Evolutionary conservation across 2,329 filamentous ascomycete species (phyloP).

Genomic region (Gliomastix tumulicola): DNA sequence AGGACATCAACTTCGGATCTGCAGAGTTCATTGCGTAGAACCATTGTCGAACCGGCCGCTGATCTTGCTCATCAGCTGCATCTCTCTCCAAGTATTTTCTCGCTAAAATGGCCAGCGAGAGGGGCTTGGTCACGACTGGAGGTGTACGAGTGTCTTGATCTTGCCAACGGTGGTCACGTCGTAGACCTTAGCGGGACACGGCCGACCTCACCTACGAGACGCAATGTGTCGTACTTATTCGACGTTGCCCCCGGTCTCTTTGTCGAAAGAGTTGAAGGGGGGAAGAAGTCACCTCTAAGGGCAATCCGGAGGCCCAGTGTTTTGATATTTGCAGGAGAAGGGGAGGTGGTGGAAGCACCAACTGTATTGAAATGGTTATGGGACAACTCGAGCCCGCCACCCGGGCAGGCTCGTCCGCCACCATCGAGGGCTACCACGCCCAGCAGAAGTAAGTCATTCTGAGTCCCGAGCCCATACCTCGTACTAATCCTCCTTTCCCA

Average conservation of each 20-base stretch:
- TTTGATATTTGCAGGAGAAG: constrained; percentile 18
- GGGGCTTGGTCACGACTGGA: constrained; percentile 25
- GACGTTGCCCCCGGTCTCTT: constrained; percentile 28
- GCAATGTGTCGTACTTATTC: constrained; percentile 24
- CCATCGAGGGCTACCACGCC: too few species aligned
- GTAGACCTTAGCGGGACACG: constrained; percentile 19
- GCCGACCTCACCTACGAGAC: constrained; percentile 17
- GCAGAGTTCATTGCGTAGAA: constrained; percentile 20
- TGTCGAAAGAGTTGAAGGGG: constrained; percentile 23
- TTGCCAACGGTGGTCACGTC: constrained; percentile 19
- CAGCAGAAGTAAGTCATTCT: too few species aligned
- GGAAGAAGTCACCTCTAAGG: constrained; percentile 21
- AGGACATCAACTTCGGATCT: constrained; percentile 16
- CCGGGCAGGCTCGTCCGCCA: too few species aligned
- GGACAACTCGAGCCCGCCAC: constrained; percentile 18
- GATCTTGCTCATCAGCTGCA: constrained; percentile 27
- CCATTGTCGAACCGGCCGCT: constrained; percentile 24
- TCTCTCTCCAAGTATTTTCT: constrained; percentile 22
- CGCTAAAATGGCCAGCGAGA: constrained; percentile 27
- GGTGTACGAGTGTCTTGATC: constrained; percentile 26
- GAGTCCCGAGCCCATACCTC: too few species aligned
- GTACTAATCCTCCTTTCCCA: too few species aligned
- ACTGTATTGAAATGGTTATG: constrained; percentile 26
- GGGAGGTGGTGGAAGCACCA: constrained; percentile 15
- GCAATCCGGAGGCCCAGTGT: constrained; percentile 25